These are phyloP conservation scores for Orobanche coerulescens DNA, from an alignment of 257 asterid genomes.

Conservation along the genomic window DNA sequence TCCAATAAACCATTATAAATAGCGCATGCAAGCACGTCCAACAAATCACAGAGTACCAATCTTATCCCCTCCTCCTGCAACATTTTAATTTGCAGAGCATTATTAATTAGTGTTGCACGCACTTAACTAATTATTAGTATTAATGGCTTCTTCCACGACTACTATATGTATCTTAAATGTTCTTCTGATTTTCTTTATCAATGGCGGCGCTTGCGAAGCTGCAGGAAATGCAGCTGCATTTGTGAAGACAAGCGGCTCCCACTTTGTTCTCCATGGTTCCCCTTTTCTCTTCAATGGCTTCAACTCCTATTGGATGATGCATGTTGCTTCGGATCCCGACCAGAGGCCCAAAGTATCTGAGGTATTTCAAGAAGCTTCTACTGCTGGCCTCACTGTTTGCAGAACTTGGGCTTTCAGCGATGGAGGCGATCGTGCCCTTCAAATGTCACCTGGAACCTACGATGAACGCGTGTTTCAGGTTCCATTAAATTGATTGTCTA, in stretches of 20 bases:
- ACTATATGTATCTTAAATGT: not conserved
- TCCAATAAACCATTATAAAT: conserved; percentile 32
- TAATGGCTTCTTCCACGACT: not conserved
- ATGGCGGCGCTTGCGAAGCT: not conserved
- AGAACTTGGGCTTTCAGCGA: conserved; percentile 77
- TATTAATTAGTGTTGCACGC: too few relatives aligned
- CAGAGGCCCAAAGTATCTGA: conserved; percentile 47
- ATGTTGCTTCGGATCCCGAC: conserved; percentile 43
- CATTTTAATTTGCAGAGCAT: too few relatives aligned
- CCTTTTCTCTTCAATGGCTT: conserved; percentile 71
- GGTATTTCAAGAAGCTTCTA: conserved; percentile 46
- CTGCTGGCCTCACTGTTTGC: conserved; percentile 53
- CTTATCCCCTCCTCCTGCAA: too few relatives aligned
- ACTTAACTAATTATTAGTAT: not conserved
- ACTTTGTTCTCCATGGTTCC: conserved; percentile 43
- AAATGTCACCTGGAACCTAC: conserved; percentile 56
- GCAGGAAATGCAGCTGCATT: conserved; percentile 27
- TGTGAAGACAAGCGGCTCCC: conserved; percentile 36
- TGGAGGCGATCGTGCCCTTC: conserved; percentile 46
- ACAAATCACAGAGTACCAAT: conserved; percentile 1
- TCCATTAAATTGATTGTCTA: not conserved
- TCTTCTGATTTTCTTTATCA: not conserved
- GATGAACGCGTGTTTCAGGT: conserved; percentile 74
- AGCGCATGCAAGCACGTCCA: conserved; percentile 17
- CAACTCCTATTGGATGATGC: conserved; percentile 78